Percentiles rank a stretch among this genome's conserved stretches.
Evolutionary conservation across 129 eudicot species (phyloP).

Genomic region (Apium graveolens): DNA sequence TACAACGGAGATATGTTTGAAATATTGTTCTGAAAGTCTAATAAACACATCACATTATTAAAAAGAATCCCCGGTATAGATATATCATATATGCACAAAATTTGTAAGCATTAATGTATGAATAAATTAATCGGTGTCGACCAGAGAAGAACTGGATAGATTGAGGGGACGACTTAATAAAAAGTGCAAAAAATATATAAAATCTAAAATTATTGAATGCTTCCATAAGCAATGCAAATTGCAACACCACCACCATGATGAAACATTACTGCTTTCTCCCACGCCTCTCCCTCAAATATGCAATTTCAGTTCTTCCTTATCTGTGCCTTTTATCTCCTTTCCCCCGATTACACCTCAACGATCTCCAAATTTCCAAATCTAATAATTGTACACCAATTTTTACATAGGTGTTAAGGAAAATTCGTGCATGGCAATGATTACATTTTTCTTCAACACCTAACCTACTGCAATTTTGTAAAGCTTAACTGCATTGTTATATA

Average conservation of each 20-base stretch:
- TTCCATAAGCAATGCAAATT: not conserved
- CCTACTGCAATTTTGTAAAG: not conserved
- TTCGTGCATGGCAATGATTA: not conserved
- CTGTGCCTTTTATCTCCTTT: not conserved
- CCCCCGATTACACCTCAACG: not conserved
- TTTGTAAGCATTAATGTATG: too few relatives aligned
- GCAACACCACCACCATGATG: not conserved
- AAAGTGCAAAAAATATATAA: not conserved
- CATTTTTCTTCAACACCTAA: not conserved
- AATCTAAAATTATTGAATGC: not conserved
- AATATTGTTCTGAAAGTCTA: too few relatives aligned
- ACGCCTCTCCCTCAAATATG: not conserved
- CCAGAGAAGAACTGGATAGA: too few relatives aligned
- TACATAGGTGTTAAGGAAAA: not conserved
- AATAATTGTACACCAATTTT: not conserved
- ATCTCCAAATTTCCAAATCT: not conserved
- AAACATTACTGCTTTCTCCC: not conserved
- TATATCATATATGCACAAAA: too few relatives aligned
- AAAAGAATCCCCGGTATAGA: too few relatives aligned
- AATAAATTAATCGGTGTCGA: too few relatives aligned
- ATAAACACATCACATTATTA: too few relatives aligned
- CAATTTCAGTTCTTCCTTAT: not conserved
- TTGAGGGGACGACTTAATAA: not conserved
- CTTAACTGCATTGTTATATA: not conserved
- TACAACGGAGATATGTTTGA: slow-evolving; percentile 48